A percentile compares a stretch with the other conserved stretches of the same genome.
These are phyloP conservation scores for Cubamyces sp. DNA, from an alignment of 768 basidiomycete species.

Conservation along the genomic window DNA sequence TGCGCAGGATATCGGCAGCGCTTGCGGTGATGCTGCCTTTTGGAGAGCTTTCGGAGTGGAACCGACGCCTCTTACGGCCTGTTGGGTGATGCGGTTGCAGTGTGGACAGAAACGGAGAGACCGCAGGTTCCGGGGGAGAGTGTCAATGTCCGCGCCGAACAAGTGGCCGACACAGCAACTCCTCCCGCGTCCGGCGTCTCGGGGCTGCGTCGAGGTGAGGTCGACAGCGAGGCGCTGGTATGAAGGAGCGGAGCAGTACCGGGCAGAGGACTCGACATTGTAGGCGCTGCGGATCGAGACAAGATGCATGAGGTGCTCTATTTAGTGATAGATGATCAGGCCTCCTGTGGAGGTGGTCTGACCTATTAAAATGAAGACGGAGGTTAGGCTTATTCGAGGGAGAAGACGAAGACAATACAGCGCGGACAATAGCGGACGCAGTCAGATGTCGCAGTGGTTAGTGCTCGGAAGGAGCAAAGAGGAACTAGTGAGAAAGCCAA, in stretches of 20 bases:
- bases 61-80: not conserved
- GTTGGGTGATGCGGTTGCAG: not conserved
- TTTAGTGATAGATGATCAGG: not conserved
- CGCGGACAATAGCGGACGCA: constrained; percentile 9
- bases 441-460: constrained; percentile 8
- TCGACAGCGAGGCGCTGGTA: constrained; percentile 12
- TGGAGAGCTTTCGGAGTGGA: no score
- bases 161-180: not conserved
- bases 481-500: not conserved
- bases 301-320: not conserved
- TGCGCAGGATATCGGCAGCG: not conserved
- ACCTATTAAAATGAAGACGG: constrained; percentile 15
- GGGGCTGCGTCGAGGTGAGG: not conserved
- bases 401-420: constrained; percentile 15
- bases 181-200: not conserved
- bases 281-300: not conserved
- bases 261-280: not conserved
- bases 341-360: constrained; percentile 15
- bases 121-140: not conserved
- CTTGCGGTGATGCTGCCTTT: not conserved
- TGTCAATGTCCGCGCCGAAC: not conserved
- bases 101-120: not conserved
- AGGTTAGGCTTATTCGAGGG: constrained; percentile 5
- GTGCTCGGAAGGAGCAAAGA: not conserved
- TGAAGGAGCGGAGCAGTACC: constrained; percentile 1